Evolutionary conservation across 78 protist genomes (phyloP), one percentile per base, ranked within the genome.

Genomic region (Bodo saltans): DNA sequence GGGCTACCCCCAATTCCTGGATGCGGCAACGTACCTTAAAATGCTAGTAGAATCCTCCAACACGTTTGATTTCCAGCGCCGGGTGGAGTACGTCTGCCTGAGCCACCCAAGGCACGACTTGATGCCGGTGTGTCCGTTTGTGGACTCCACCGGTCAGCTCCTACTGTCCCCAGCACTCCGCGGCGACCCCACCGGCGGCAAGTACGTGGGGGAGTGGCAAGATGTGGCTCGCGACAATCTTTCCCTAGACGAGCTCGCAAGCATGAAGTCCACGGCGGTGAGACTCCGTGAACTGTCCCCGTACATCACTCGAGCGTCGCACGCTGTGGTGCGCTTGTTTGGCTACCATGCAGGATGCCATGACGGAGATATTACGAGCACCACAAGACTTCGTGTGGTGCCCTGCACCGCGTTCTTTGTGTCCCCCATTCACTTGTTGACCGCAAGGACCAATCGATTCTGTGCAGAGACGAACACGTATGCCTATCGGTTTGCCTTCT

Each of bases 361-460:
- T 34, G 32, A 26, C 78, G 32, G 35, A 27, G 71, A 68, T 2
- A 30, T 2, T 27, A 27, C 71, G 71, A 2, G 35, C 35, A 76
- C 4, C 53, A 38, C 17, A 17, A 3, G 3, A 25, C 67, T 47
- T 67, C 33, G 69, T 29, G 81, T 39, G 11, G 29, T 11, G 67
- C 35, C 81, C 41, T 76, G 35, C 67, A 76, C 81, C 27, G 81
- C 81, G 1, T 76, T 76, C 60, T 76, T 76, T 67, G 81, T 76
- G 39, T 1, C 81, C 4, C 81, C 81, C 32, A 37, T 35, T 21
- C 8, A 42, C 11, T 38, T 76, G 30, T 2, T 76, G 35, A 29
- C 67, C 25, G 35, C 81, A 1, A 47, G 81, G 39, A 39, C 81
- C 1, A 12, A 26, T 17, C 32, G 37, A 1, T 76, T 37, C 69